These are phyloP conservation scores for Letharia columbiana DNA, from an alignment of 495 filamentous ascomycete species.

Conservation along the genomic window DNA sequence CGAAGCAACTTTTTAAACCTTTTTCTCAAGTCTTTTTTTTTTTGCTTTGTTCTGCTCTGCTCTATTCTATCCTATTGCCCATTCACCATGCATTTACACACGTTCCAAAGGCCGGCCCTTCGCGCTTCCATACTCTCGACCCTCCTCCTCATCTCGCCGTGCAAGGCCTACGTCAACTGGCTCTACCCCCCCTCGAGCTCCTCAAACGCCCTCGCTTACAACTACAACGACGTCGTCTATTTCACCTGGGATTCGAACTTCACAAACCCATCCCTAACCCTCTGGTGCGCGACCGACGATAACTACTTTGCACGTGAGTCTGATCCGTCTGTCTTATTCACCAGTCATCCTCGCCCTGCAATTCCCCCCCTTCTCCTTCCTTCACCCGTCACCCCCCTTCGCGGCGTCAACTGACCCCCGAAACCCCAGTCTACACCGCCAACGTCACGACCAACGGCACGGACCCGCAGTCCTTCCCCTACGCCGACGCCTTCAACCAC, in stretches of 20 bases:
- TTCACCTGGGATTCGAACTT: constrained; percentile 2
- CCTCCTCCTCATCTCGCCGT: not conserved
- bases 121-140: not conserved
- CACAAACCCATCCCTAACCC: not conserved
- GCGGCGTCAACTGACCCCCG: not conserved
- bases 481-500: not conserved
- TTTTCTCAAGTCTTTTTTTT: no score
- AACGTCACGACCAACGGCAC: not conserved
- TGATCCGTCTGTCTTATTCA: no score
- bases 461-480: not conserved
- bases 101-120: not conserved
- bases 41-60: not conserved
- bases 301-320: not conserved
- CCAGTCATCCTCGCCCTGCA: no score
- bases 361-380: not conserved
- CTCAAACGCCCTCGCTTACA: not conserved
- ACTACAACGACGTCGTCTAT: not conserved
- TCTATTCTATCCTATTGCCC: not conserved
- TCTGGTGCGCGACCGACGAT: not conserved
- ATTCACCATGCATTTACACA: not conserved
- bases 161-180: not conserved
- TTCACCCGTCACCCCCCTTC: not conserved
- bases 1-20: not conserved
- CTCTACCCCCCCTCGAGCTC: not conserved
- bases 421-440: not conserved